Evolutionary conservation across 495 filamentous ascomycete genomes (phyloP), one percentile per base, ranked within the genome.

Genomic region (Xylaria palmicola): DNA sequence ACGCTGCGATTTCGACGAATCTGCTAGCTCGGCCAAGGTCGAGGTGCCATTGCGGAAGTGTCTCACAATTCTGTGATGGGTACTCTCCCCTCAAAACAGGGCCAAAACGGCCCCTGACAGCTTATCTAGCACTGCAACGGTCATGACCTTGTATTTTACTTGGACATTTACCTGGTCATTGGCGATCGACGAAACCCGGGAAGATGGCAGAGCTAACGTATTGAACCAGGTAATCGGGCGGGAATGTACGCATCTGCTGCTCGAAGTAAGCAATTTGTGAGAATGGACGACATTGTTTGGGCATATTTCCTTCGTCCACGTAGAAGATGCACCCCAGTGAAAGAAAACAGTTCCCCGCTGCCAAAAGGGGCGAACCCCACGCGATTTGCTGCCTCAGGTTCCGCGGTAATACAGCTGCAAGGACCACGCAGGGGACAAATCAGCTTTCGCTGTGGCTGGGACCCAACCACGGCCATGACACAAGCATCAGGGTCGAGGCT

Each of bases 381-480:
- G 20, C 4, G 20, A 3, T 22, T 10, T 15, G 19, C 24, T 43
- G 37, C 52, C 37, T 56, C 26, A 24, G 24, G 39, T 27, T 34
- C 26, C 39, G 32, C 39, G 37, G 32, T 29, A 30, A 36, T 36
- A 36, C 32, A 12, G 37, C 29, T 43, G 32, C 52, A 55, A 32
- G 52, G 52, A 30, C 52, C 52, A 43, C 34, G 53, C 53, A 56
- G 39, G 39, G 53, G 53, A 56, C 37, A 15, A 44, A 56, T 44
- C 53, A 56, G 27, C 29, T 51, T 22, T 3, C 37, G 4, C 53
- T 13, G 53, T 44, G 53, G 53, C 37, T 56, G 26, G 20, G 37
- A 44, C 53, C 53, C 53, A 40, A 41, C 37, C 53, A 32, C 53
- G 51, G 27, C 53, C 53, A 56, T 56, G 53, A 56, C 27, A 56